These are phyloP conservation scores for sweet orange (Citrus sinensis) DNA, from an alignment of 345 rosid species.

Conservation along the genomic window DNA sequence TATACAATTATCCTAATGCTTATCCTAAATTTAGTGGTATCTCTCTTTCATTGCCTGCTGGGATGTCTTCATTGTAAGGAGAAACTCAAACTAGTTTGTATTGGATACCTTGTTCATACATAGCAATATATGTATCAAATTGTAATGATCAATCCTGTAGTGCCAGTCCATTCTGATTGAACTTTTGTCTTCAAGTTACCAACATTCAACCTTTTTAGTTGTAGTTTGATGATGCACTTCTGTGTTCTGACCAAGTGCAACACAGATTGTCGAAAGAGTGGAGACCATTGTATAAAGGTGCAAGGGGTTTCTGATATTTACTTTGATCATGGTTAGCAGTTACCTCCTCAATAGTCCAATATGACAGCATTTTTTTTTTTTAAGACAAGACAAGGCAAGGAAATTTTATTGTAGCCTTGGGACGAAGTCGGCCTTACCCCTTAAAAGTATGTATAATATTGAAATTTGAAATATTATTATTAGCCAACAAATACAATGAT, in stretches of 20 bases:
- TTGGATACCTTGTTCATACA: not conserved
- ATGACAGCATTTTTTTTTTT: too few species aligned
- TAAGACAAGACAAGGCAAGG: too few species aligned
- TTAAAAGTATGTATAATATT: too few species aligned
- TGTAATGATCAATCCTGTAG: not conserved
- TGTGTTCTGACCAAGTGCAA: not conserved
- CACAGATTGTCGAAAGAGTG: not conserved
- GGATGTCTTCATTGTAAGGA: not conserved
- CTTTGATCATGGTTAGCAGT: too few species aligned
- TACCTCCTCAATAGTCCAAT: too few species aligned
- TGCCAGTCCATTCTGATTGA: not conserved
- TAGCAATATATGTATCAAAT: not conserved
- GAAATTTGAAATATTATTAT: not conserved
- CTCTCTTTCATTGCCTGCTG: not conserved
- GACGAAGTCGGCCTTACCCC: too few species aligned
- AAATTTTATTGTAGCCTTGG: too few species aligned
- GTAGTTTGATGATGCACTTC: not conserved
- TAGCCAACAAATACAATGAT: constrained; percentile 11
- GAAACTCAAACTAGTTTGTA: not conserved
- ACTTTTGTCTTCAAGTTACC: too few species aligned
- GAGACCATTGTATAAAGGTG: too few species aligned
- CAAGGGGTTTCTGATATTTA: too few species aligned
- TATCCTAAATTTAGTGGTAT: not conserved
- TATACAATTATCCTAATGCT: not conserved
- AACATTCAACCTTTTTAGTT: not conserved